phyloP scores from a whole-genome alignment of 352 stramenopile species.

The Achlya hypogyna region DNA sequence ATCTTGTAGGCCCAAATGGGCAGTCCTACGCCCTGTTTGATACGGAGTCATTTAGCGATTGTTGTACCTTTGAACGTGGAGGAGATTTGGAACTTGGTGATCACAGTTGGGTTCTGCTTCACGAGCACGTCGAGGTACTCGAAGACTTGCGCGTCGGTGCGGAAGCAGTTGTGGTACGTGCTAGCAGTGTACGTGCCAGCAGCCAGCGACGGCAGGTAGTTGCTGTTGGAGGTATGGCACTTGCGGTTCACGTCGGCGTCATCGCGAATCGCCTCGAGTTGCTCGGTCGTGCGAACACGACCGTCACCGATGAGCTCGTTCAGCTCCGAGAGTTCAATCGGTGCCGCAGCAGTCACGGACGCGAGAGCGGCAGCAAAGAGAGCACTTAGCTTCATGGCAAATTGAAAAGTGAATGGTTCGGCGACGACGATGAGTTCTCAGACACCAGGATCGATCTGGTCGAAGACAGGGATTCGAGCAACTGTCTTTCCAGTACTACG shows the following conservation, averaged over 20 bases:
- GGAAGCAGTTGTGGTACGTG: slow-evolving; percentile 29
- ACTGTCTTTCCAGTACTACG: no score
- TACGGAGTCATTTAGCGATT: not conserved
- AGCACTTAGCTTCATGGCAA: not conserved
- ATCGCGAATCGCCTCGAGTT: not conserved
- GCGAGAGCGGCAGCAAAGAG: not conserved
- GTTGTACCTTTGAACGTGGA: slow-evolving; percentile 23
- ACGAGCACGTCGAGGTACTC: slow-evolving; percentile 26
- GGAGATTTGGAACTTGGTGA: slow-evolving; percentile 29
- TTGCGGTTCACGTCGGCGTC: slow-evolving; percentile 12
- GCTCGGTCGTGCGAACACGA: not conserved
- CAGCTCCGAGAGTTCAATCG: not conserved
- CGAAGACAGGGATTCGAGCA: no score
- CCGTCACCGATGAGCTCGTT: not conserved
- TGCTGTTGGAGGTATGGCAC: slow-evolving; percentile 1
- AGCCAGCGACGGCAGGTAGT: not conserved
- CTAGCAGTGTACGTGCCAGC: slow-evolving; percentile 23
- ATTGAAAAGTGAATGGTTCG: no score
- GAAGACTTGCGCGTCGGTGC: slow-evolving; percentile 22
- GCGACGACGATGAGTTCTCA: no score
- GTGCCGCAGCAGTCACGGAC: not conserved
- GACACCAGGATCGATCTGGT: no score
- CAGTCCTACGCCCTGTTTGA: not conserved
- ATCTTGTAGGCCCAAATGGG: slow-evolving; percentile 29
- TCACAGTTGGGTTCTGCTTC: slow-evolving; percentile 10